Conservation (phyloP, 2,329 filamentous ascomycete genomes). For the Xylaria sp. region DNA sequence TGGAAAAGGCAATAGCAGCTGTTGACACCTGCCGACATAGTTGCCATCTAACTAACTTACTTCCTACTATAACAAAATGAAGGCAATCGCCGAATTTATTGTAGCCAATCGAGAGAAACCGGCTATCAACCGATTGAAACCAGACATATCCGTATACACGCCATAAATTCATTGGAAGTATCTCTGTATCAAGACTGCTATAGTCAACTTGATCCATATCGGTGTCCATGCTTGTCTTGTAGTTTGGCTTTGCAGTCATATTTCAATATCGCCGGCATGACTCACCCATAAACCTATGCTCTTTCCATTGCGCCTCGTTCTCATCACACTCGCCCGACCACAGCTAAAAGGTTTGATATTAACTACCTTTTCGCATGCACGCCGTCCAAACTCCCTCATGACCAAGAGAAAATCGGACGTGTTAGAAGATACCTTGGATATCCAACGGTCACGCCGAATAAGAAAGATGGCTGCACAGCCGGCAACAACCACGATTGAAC, state of each 20-base stretch:
- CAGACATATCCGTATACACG: background rate
- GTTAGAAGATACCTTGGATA: constrained; percentile 34
- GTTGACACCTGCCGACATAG: constrained; percentile 15
- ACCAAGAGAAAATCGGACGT: constrained; percentile 46
- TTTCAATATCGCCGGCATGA: constrained; percentile 1
- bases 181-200: background rate
- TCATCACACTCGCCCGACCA: constrained; percentile 6
- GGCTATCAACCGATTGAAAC: background rate
- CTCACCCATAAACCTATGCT: constrained; percentile 30
- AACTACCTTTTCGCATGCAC: background rate
- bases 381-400: constrained; percentile 38
- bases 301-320: constrained; percentile 5
- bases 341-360: constrained; percentile 3
- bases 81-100: constrained; percentile 6
- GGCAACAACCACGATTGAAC: constrained; percentile 53
- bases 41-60: no score
- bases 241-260: background rate
- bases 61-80: background rate
- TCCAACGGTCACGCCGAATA: constrained; percentile 39
- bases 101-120: background rate
- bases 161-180: background rate
- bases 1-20: background rate
- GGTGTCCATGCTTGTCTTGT: background rate
- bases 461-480: constrained; percentile 47
- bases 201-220: background rate